These are phyloP conservation scores for Corrigiola litoralis DNA, from an alignment of 179 eudicot species.

Conservation along the genomic window DNA sequence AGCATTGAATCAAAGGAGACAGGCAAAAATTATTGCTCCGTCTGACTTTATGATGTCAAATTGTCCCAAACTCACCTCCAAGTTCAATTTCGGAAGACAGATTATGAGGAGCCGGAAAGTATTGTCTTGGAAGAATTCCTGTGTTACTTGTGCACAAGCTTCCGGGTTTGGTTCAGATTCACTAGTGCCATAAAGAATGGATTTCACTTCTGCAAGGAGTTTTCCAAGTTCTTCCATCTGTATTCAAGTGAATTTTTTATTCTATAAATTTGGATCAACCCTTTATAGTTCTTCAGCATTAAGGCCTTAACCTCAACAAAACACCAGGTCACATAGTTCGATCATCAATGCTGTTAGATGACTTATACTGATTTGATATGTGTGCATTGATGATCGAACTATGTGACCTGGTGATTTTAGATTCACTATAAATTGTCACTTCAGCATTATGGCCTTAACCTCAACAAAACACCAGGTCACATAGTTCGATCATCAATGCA, in stretches of 20 bases:
- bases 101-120: constrained; percentile 56
- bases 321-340: not conserved
- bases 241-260: not conserved
- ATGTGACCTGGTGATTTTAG: not conserved
- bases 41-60: not conserved
- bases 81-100: constrained; percentile 57
- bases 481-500: not conserved
- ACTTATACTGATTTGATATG: too few relatives aligned
- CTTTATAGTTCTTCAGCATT: too few relatives aligned
- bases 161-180: constrained; percentile 66
- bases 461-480: not conserved
- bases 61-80: constrained; percentile 49
- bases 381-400: not conserved
- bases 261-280: too few relatives aligned
- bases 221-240: constrained; percentile 50
- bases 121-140: constrained; percentile 59
- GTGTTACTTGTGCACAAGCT: constrained; percentile 72
- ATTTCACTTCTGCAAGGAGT: constrained; percentile 46
- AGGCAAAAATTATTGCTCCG: not conserved
- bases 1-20: not conserved
- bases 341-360: not conserved
- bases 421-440: too few relatives aligned
- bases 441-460: too few relatives aligned
- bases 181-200: constrained; percentile 60
- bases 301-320: too few relatives aligned